Base-by-base conservation (phyloP, 176 grass and related monocot genomes). In the Areca catechu region DNA sequence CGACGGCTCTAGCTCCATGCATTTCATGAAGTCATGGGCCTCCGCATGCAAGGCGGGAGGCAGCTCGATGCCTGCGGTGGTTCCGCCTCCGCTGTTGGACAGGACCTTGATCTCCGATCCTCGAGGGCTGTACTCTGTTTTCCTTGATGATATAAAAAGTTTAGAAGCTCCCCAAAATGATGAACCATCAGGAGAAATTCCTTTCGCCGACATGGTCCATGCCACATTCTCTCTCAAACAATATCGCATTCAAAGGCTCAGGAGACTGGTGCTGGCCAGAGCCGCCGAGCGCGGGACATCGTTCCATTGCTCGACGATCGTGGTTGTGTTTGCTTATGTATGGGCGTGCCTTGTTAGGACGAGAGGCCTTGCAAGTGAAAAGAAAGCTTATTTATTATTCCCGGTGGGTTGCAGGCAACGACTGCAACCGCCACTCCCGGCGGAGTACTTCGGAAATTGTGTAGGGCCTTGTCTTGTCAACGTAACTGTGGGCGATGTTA, bases 21-120 rank as follows among this genome's bases (percentile, higher is more conserved):
- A 73, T 21, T 89, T 89, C 81, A 17, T 83, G 4, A 74, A 56
- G 49, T 7, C 76, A 1, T 81, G 86, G 86, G 64, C 69, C 3
- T 27, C 37, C 0, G n/a, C 43, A 16, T 54, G 20, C 21, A 47
- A 6, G 4, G 3, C 21, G 21, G 53, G 24, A 5, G 7, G 34
- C n/a, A n/a, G n/a, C 18, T 5, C 17, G 19, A 0, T 5, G 9
- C 4, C 51, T 9, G 22, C 2, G 16, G 2, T 14, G 1, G 48
- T 15, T 20, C 63, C 54, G 3, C 57, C 58, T 0, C 20, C 60
- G 4, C 64, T 89, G 0, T 0, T 77, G 6, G 77, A 80, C 63
- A 52, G 80, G 47, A 51, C 34, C 1, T 29, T 84, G 3, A 2
- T 84, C 34, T 14, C 34, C 7, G 34, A 43, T 43, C 7, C 34